Evolutionary conservation across 2,329 filamentous ascomycete species (phyloP), one percentile per base, ranked within the genome.

Genomic region (Rhexocercosporidium sp.): DNA sequence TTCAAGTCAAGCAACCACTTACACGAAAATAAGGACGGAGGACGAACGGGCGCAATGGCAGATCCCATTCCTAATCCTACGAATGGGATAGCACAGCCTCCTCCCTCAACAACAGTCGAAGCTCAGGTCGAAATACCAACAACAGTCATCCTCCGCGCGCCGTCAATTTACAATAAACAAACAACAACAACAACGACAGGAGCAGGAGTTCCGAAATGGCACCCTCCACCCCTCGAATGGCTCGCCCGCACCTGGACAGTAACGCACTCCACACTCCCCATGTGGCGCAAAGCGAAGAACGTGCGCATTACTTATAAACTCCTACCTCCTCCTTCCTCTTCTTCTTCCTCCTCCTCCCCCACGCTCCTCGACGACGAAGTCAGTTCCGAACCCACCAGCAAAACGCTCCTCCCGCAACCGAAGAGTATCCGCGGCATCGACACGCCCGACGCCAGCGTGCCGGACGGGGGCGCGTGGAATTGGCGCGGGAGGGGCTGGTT

Each of bases 271-370:
- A 92, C 90, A 5, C 86, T 94, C 12, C 81, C 86, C 70, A 94
- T 96, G 91, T 96, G 93, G 93, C 88, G 88, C 73, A 85, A 86
- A 56, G 90, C 91, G 62, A 90, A 89, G 77, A 96, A 96, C 79
- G 92, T 96, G 16, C 85, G 86, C 74, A 95, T 96, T 77, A 91
- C 88, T 39, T 96, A 96, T 83, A 86, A 80, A 11, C 78, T 84
- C 0, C 83, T 92, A 66, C 75, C 60, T 25, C 31, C n/a, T 18
- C 4, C 39, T 14, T 20, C 44, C 16, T 46, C 56, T 14, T 18
- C n/a, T 18, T 14, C 39, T 14, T 20, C 44, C 16, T 46, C 56
- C 12, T 18, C 63, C 34, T 62, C 3, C n/a, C 34, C 5, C 22
- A 18, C 41, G 59, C 68, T 34, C 66, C 80, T 95, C 69, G 89